phyloP scores from a whole-genome alignment of 2,329 filamentous ascomycete species.

The Neophaeococcomyces mojaviensis region DNA sequence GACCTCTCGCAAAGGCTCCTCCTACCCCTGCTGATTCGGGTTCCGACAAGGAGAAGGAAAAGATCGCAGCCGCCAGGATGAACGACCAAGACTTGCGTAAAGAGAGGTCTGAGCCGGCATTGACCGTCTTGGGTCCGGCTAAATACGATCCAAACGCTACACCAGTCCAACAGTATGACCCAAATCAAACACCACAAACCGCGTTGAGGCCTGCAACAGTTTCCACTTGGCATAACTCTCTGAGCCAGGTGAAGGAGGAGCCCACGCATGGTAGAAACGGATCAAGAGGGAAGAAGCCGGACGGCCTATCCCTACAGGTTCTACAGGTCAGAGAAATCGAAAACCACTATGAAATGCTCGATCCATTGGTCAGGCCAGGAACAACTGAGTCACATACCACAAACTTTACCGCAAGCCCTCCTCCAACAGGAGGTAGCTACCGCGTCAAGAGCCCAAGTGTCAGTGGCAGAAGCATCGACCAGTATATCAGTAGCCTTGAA shows the following conservation, averaged over 20 bases:
- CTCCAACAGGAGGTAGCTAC: conserved; percentile 39
- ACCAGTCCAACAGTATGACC: conserved; percentile 25
- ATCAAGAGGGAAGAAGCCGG: conserved; percentile 71
- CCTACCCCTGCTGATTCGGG: conserved; percentile 40
- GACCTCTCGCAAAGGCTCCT: conserved; percentile 32
- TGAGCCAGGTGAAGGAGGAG: conserved; percentile 56
- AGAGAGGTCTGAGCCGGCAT: conserved; percentile 28
- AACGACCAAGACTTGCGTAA: conserved; percentile 25
- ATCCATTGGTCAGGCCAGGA: conserved; percentile 25
- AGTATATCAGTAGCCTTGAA: conserved; percentile 81
- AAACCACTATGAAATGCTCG: conserved; percentile 19
- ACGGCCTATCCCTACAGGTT: conserved; percentile 61
- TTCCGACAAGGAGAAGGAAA: conserved; percentile 40
- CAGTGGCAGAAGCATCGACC: conserved; percentile 62
- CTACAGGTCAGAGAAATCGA: conserved; percentile 44
- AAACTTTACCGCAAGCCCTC: conserved; percentile 24
- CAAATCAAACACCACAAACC: conserved; percentile 53
- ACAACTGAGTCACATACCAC: conserved; percentile 20
- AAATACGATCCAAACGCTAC: conserved; percentile 38
- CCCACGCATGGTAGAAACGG: conserved; percentile 52
- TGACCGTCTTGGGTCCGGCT: conserved; percentile 37
- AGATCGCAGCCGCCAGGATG: conserved; percentile 21
- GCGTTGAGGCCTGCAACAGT: conserved; percentile 46
- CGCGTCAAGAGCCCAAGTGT: conserved; percentile 47
- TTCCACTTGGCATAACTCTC: conserved; percentile 6